Base-by-base conservation (phyloP, 495 filamentous ascomycete species). In the Cudoniella acicularis region DNA sequence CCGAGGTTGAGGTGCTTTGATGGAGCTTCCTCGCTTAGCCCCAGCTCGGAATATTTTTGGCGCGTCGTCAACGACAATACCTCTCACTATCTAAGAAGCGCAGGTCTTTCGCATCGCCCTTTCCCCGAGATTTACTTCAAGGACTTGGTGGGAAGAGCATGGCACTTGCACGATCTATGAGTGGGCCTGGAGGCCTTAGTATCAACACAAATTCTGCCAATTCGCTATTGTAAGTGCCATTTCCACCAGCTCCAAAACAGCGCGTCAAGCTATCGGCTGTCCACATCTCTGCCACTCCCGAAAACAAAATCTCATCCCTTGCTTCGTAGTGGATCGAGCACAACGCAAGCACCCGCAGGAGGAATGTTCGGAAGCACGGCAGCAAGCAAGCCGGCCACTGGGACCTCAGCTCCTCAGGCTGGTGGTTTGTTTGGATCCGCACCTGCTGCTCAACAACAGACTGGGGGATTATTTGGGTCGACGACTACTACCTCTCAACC, bases 131-230 rank as follows among this genome's bases (percentile, higher is more conserved):
- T 52, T 36, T 8, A 46, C 43, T 16, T 21, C 8, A n/a, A 46
- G 43, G 43, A 6, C 49, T 26, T n/a, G n/a, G 10, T 36, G 22
- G n/a, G n/a, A 47, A 42, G 22, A 53, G 22, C 25, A 81, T 79
- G 78, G 71, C 76, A 55, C 69, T 82, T 48, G 73, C 75, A 58
- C 76, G 83, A 66, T 85, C 85, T 41, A 77, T 82, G 45, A 91
- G 87, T 73, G 81, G 85, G 60, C 81, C 87, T 22, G 80, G 77
- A 18, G 86, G 83, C 54, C 76, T 92, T 54, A 89, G 83, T 57
- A 88, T 94, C 68, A 92, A 90, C 69, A 94, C 89, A n/a, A 81
- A 75, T 46, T 78, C 84, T 36, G 83, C 87, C 55, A 89, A 87
- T 73, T 78, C 88, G 41, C 79, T 89, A 67, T 91, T 86, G 84